Percentiles rank a stretch among this genome's conserved stretches.
Evolutionary conservation across 2,329 filamentous ascomycete species (phyloP).

Genomic region (Cadophora luteo-olivacea): DNA sequence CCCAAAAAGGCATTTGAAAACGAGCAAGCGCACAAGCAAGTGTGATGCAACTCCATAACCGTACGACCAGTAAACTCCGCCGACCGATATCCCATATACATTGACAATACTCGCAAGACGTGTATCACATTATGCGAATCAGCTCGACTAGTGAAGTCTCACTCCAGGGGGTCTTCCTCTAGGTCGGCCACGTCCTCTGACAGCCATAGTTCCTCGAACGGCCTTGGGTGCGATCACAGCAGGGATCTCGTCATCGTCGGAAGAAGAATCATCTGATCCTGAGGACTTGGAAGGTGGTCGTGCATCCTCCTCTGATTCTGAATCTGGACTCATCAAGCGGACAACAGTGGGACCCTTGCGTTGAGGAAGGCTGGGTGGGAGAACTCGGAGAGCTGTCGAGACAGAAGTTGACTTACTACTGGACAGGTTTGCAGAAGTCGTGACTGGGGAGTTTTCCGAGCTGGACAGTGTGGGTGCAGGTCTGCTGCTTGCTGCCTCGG

Average conservation of each 20-base stretch:
- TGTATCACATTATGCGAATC: not conserved
- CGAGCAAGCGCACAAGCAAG: not conserved
- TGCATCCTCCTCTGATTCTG: constrained; percentile 29
- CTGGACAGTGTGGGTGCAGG: not conserved
- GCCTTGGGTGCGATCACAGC: constrained; percentile 15
- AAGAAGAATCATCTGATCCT: constrained; percentile 28
- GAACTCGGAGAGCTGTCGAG: not conserved
- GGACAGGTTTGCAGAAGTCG: constrained; percentile 5
- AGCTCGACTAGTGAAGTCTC: not conserved
- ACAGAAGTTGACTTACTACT: constrained; percentile 18
- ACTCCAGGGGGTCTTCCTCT: constrained; percentile 6
- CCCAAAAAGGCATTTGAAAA: not conserved
- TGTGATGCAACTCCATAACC: not conserved
- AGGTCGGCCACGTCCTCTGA: constrained; percentile 18
- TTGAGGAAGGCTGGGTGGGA: not conserved
- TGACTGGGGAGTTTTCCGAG: not conserved
- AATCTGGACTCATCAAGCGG: constrained; percentile 35
- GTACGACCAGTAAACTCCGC: not conserved
- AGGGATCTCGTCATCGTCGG: constrained; percentile 31
- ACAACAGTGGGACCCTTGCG: constrained; percentile 38
- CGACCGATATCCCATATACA: not conserved
- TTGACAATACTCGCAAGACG: not conserved
- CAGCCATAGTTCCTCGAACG: constrained; percentile 17
- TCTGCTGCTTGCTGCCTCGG: constrained; percentile 4
- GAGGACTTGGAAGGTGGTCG: constrained; percentile 11